Base-by-base conservation (phyloP, 2,329 filamentous ascomycete species). In the Hansfordia pulvinata region DNA sequence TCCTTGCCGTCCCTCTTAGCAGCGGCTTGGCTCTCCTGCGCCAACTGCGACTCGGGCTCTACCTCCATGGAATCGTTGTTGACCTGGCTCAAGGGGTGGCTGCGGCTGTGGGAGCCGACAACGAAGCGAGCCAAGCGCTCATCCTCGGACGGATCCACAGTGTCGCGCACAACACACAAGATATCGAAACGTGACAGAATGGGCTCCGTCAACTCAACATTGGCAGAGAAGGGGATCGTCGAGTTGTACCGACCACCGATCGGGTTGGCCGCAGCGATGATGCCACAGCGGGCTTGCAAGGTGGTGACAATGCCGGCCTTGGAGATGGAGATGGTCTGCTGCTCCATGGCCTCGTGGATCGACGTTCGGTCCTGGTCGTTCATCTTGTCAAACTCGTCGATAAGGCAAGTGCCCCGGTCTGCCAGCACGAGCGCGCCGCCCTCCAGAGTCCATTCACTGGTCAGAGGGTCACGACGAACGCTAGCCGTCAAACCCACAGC, bases 311-410 rank as follows among this genome's bases (percentile, higher is more conserved):
- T 98, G 54, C 90, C 90, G 1, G 90, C 90, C 52, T 98, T 98
- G 37, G 85, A 93, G 46, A 98, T 98, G 34, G 88, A 96, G 40
- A 98, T 98, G 2, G 90, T 98, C 57, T 98, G 90, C 55, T 98
- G 90, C 54, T 98, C 90, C 90, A 98, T 98, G 33, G 90, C 90
- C 63, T 98, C 90, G 67, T 98, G 90, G 41, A 98, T 98, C 6
- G 85, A 93, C 1, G 90, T 96, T 37, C 90, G 75, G 52, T 98
- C 90, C 49, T 96, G 85, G 50, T 98, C 90, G 51, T 96, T 96
- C 90, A 98, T 98, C 66, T 98, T 98, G 69, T 98, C 90, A 42
- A 98, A 98, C 50, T 98, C 90, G 48, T 98, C 90, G 49, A 98
- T 98, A 32, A 85, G 86, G 53, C 90, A 98, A 42, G 96, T 92